Evolutionary conservation across 192 early-diverging fungal species (phyloP).

Genomic region (Pilaira anomala): DNA sequence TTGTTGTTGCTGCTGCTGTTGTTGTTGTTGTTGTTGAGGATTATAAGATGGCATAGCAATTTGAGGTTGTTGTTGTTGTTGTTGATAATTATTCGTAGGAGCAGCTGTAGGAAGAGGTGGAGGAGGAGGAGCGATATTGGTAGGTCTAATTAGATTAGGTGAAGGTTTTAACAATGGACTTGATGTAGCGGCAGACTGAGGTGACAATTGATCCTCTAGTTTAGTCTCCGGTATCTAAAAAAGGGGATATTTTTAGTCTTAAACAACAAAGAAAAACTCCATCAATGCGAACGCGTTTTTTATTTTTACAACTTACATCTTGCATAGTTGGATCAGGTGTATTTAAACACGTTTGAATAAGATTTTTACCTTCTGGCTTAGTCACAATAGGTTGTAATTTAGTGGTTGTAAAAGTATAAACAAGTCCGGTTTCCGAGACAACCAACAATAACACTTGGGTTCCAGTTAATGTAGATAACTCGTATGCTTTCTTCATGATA

Average conservation of each 20-base stretch:
- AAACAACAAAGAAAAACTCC: too few relatives aligned
- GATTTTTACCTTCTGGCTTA: conserved; percentile 85
- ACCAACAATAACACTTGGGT: conserved; percentile 92
- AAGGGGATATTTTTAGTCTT: neutral
- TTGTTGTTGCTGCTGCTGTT: conserved; percentile 15
- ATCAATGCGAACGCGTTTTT: too few relatives aligned
- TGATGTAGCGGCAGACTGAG: conserved; percentile 2
- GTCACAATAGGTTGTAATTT: conserved; percentile 92
- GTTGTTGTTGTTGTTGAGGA: neutral
- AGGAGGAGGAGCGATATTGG: neutral
- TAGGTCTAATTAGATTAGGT: neutral
- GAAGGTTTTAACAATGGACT: conserved; percentile 2
- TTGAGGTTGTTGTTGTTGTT: neutral
- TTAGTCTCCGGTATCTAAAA: neutral
- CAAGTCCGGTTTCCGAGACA: conserved; percentile 92
- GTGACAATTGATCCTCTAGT: neutral
- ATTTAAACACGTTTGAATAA: conserved; percentile 91
- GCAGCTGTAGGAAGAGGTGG: neutral
- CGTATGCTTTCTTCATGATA: conserved; percentile 98
- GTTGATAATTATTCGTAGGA: neutral
- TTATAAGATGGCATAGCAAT: conserved; percentile 8
- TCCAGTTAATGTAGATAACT: conserved; percentile 89
- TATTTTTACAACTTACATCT: neutral
- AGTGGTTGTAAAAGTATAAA: conserved; percentile 92
- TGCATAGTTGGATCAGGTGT: conserved; percentile 60